phyloP scores from a whole-genome alignment of 306 rosid species.

The Dryas alaskensis region DNA sequence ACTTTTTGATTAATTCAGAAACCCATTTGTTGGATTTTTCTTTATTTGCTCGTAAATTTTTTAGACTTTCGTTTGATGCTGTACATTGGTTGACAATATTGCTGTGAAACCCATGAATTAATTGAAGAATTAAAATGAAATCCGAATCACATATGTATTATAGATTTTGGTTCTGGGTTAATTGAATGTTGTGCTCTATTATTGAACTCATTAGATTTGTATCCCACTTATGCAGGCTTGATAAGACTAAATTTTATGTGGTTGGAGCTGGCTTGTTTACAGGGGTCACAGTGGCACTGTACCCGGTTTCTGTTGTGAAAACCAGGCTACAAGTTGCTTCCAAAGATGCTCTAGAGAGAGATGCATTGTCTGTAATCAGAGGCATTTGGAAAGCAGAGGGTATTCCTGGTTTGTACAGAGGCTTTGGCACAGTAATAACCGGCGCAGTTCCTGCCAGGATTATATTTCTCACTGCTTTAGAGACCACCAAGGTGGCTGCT shows the following conservation, averaged over 20 bases:
- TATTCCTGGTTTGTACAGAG: conserved; percentile 80
- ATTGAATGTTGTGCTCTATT: neutral
- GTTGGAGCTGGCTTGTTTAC: conserved; percentile 89
- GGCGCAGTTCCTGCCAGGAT: conserved; percentile 89
- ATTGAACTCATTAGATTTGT: neutral
- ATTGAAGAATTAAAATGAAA: neutral
- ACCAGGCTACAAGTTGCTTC: conserved; percentile 88
- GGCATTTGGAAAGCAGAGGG: conserved; percentile 81
- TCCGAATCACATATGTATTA: neutral
- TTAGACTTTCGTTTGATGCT: neutral
- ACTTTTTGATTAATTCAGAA: neutral
- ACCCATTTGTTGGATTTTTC: neutral
- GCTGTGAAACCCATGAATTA: neutral
- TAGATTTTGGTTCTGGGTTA: neutral
- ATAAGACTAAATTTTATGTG: conserved; percentile 73
- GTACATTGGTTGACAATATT: neutral
- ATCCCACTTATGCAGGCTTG: conserved; percentile 63
- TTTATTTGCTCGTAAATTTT: neutral
- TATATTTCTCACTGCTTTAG: conserved; percentile 73
- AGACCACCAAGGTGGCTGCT: conserved; percentile 75
- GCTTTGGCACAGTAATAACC: conserved; percentile 76
- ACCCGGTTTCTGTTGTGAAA: conserved; percentile 87
- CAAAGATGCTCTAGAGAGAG: conserved; percentile 63
- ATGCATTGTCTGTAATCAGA: conserved; percentile 61
- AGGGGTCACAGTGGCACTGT: conserved; percentile 75